These are phyloP conservation scores for Blakeslea trispora DNA, from an alignment of 371 early-diverging fungal genomes.

Conservation along the genomic window DNA sequence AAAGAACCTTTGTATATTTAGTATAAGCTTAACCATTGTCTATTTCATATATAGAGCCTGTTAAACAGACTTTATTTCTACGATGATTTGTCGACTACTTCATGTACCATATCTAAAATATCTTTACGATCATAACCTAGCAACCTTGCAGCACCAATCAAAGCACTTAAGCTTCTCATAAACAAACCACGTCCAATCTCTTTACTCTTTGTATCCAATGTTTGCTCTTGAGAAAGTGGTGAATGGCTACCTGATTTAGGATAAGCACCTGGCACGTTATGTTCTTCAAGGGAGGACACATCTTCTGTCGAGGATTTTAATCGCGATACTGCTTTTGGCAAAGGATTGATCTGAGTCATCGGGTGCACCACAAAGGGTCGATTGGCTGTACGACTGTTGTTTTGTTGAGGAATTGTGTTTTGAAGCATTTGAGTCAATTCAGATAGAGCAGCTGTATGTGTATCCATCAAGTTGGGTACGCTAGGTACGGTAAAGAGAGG, in stretches of 20 bases:
- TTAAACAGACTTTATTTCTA: too few relatives aligned
- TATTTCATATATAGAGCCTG: too few relatives aligned
- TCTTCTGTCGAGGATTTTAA: conserved; percentile 13
- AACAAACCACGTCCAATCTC: conserved; percentile 38
- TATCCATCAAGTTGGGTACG: conserved; percentile 51
- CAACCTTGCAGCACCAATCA: conserved; percentile 38
- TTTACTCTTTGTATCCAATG: conserved; percentile 11
- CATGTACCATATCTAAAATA: conserved; percentile 38
- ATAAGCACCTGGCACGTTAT: conserved; percentile 36
- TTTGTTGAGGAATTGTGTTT: conserved; percentile 31
- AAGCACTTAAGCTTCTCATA: conserved; percentile 39
- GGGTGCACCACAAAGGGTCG: conserved; percentile 14
- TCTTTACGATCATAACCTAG: conserved; percentile 42
- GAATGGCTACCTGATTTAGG: conserved; percentile 30
- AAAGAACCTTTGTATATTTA: too few relatives aligned
- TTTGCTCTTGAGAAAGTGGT: conserved; percentile 7
- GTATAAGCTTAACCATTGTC: too few relatives aligned
- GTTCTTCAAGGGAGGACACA: neutral
- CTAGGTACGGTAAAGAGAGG: conserved; percentile 56
- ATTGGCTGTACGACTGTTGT: conserved; percentile 8
- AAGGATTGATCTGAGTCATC: conserved; percentile 30
- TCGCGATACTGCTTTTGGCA: conserved; percentile 34
- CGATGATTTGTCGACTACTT: conserved; percentile 32
- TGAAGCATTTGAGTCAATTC: conserved; percentile 49
- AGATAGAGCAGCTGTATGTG: conserved; percentile 39